A percentile compares a stretch with the other conserved stretches of the same genome.
Conservation (phyloP, 345 rosid species). For the Nephelium lappaceum region DNA sequence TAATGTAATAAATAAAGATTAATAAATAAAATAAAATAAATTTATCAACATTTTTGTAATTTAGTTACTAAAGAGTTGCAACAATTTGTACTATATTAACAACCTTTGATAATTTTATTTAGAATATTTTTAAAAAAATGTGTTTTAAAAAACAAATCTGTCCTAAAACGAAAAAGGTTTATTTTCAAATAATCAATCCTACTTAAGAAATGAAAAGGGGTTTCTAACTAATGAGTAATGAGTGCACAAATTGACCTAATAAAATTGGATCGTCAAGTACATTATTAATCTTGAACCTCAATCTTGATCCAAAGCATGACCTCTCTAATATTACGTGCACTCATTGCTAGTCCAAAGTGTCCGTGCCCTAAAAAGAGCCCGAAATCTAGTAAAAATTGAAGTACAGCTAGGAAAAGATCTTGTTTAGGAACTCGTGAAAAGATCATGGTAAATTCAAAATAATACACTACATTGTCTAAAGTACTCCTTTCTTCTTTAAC, state of each 20-base stretch:
- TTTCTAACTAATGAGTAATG: background rate
- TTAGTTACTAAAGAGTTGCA: background rate
- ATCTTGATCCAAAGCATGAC: background rate
- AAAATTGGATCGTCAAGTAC: background rate
- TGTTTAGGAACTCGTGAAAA: slow-evolving; percentile 25
- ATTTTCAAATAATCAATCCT: background rate
- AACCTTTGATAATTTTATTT: background rate
- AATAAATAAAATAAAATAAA: background rate
- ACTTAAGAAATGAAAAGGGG: background rate
- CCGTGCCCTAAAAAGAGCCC: slow-evolving; percentile 1
- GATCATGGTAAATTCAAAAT: slow-evolving; percentile 7
- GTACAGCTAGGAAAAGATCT: background rate
- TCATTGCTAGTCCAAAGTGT: background rate
- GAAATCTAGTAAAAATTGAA: background rate
- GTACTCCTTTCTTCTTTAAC: slow-evolving; percentile 8
- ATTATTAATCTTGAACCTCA: background rate
- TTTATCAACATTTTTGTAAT: background rate
- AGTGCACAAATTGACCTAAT: background rate
- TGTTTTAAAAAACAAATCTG: too few relatives aligned
- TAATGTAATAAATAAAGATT: too few relatives aligned
- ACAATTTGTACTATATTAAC: background rate
- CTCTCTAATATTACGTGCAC: background rate
- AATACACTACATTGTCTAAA: background rate
- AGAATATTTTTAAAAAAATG: too few relatives aligned
- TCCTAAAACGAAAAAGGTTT: background rate